A percentile compares a stretch with the other conserved stretches of the same genome.
These are phyloP conservation scores for Tripterygium wilfordii DNA, from an alignment of 177 flowering plant species.

Conservation along the genomic window DNA sequence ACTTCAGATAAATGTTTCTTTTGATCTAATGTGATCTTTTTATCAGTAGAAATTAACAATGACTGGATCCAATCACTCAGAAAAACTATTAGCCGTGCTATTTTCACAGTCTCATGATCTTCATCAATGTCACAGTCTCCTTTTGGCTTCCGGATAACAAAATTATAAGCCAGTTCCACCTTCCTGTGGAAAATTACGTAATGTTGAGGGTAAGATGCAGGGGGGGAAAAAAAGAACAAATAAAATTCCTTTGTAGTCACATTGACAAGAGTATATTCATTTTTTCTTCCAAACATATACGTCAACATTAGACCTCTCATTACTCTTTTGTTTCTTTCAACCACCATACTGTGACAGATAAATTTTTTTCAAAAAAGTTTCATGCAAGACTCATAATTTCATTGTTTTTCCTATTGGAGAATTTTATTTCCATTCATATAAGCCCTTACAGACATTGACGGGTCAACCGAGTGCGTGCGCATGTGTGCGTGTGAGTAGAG, in stretches of 20 bases:
- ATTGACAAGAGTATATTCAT: too few species aligned
- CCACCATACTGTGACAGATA: too few species aligned
- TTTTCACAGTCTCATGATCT: conserved; percentile 34
- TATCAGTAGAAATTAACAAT: conserved; percentile 42
- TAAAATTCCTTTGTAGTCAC: not conserved
- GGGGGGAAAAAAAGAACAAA: not conserved
- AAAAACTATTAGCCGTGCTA: conserved; percentile 42
- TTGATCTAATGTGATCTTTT: conserved; percentile 24
- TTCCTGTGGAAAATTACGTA: conserved; percentile 48
- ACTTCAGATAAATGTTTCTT: conserved; percentile 10
- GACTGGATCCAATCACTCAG: conserved; percentile 79
- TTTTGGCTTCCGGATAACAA: conserved; percentile 25
- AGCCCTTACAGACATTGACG: too few species aligned
- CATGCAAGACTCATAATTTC: too few species aligned
- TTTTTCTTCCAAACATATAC: too few species aligned
- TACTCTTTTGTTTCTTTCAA: too few species aligned
- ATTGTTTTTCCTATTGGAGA: too few species aligned
- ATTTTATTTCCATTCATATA: too few species aligned
- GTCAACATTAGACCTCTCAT: too few species aligned
- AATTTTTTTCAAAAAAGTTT: too few species aligned
- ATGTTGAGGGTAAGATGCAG: not conserved
- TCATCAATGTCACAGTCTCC: conserved; percentile 14
- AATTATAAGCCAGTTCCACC: conserved; percentile 56
- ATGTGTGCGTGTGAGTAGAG: not conserved
- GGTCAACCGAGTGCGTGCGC: too few species aligned